Percentiles rank a stretch among this genome's conserved stretches.
phyloP scores from a whole-genome alignment of 78 protist genomes.

The Bodo saltans region DNA sequence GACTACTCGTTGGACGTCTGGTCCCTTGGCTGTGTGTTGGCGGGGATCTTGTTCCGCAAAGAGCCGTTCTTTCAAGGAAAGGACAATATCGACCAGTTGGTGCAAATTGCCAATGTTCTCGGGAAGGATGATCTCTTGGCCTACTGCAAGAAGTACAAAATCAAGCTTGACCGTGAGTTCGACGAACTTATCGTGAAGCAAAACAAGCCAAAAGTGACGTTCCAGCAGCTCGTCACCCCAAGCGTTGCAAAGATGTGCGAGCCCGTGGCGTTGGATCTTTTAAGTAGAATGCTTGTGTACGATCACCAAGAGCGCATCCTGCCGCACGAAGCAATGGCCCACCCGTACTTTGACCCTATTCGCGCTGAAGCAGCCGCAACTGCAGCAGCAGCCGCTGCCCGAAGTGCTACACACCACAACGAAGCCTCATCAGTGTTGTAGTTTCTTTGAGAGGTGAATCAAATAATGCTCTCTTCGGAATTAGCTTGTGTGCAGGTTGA shows the following conservation, averaged over 20 bases:
- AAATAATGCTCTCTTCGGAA: neutral
- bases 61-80: constrained; percentile 99
- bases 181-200: constrained; percentile 68
- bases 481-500: neutral
- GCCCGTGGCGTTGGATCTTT: constrained; percentile 91
- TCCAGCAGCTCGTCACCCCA: neutral
- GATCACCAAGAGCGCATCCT: constrained; percentile 80
- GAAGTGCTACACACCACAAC: neutral
- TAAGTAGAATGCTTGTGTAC: constrained; percentile 82
- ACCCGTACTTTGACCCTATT: constrained; percentile 54
- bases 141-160: constrained; percentile 86
- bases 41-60: constrained; percentile 91
- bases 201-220: neutral
- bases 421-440: neutral
- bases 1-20: constrained; percentile 98
- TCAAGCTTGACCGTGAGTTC: constrained; percentile 72
- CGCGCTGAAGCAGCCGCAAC: neutral
- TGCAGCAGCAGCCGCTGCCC: neutral
- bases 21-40: constrained; percentile 97
- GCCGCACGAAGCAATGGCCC: constrained; percentile 68
- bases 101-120: constrained; percentile 93
- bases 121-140: constrained; percentile 91
- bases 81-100: constrained; percentile 98
- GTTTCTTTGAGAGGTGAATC: neutral
- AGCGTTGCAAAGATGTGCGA: constrained; percentile 54